Evolutionary conservation across 345 rosid species (phyloP).

Genomic region (Aethionema arabicum): DNA sequence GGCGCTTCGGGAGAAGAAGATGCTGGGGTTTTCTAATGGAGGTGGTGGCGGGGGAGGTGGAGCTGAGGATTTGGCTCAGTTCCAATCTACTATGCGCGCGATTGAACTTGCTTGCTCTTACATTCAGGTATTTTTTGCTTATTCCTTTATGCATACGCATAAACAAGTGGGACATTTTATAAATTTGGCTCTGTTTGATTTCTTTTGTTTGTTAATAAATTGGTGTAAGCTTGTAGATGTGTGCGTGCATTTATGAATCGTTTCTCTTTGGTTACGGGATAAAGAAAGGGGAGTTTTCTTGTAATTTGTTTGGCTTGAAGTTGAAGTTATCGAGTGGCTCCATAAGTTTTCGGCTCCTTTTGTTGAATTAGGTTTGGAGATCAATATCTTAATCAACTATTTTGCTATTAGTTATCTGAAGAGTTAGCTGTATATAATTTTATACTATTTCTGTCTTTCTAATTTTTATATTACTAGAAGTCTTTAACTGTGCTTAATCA

Average conservation of each 20-base stretch:
- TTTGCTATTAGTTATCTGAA: background rate
- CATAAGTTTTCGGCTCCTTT: slow-evolving; percentile 1
- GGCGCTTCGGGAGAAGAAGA: slow-evolving; percentile 22
- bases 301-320: slow-evolving; percentile 22
- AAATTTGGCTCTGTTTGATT: background rate
- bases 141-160: slow-evolving; percentile 22
- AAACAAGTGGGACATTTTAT: background rate
- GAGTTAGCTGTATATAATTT: too few species aligned
- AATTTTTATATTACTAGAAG: background rate
- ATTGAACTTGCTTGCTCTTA: slow-evolving; percentile 93
- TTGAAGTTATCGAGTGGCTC: slow-evolving; percentile 26
- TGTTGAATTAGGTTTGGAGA: background rate
- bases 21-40: slow-evolving; percentile 54
- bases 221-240: slow-evolving; percentile 8
- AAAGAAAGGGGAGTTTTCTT: background rate
- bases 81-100: slow-evolving; percentile 87
- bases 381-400: slow-evolving; percentile 5
- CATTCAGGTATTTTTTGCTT: slow-evolving; percentile 59
- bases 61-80: slow-evolving; percentile 56
- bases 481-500: slow-evolving; percentile 3
- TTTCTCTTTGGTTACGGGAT: slow-evolving; percentile 26
- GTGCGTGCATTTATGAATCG: slow-evolving; percentile 28
- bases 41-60: slow-evolving; percentile 37
- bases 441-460: slow-evolving; percentile 6
- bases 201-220: slow-evolving; percentile 23